A percentile compares a stretch with the other conserved stretches of the same genome.
Evolutionary conservation across 2,329 filamentous ascomycete species (phyloP).

Genomic region (Aureobasidium sp.): DNA sequence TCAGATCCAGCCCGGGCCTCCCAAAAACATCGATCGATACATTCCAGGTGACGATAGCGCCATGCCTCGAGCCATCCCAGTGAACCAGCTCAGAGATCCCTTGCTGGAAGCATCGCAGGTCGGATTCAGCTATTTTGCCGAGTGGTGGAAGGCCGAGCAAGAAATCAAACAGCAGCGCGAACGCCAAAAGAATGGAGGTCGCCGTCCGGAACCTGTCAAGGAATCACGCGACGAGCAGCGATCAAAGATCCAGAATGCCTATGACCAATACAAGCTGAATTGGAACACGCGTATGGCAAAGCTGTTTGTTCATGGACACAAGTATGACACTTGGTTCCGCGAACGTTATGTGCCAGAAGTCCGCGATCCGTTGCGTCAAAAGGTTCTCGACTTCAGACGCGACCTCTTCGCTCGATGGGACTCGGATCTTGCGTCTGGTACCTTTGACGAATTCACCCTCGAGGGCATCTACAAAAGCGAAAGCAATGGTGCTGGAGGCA

Average conservation of each 20-base stretch:
- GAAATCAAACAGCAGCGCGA: slow-evolving; percentile 78
- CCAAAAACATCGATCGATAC: slow-evolving; percentile 66
- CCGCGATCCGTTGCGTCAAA: slow-evolving; percentile 63
- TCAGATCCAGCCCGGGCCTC: slow-evolving; percentile 22
- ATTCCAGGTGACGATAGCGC: slow-evolving; percentile 63
- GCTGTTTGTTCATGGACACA: slow-evolving; percentile 83
- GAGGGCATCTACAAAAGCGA: slow-evolving; percentile 93
- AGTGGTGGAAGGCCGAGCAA: slow-evolving; percentile 80
- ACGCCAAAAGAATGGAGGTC: slow-evolving; percentile 59
- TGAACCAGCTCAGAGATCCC: slow-evolving; percentile 66
- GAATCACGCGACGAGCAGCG: slow-evolving; percentile 76
- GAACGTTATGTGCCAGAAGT: slow-evolving; percentile 87
- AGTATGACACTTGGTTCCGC: slow-evolving; percentile 95
- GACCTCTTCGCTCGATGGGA: slow-evolving; percentile 82
- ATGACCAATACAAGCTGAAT: slow-evolving; percentile 53
- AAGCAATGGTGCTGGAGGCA: slow-evolving; percentile 74
- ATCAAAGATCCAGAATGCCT: slow-evolving; percentile 64
- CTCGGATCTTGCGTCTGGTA: slow-evolving; percentile 72
- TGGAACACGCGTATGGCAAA: slow-evolving; percentile 61
- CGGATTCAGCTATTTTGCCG: slow-evolving; percentile 77
- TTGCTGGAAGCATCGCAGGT: slow-evolving; percentile 70
- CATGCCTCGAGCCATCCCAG: slow-evolving; percentile 36
- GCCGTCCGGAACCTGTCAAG: slow-evolving; percentile 57
- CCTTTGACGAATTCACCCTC: slow-evolving; percentile 89
- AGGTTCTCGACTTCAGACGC: slow-evolving; percentile 73